phyloP scores from a whole-genome alignment of 495 filamentous ascomycete species.

The Clavariopsis aquatica region DNA sequence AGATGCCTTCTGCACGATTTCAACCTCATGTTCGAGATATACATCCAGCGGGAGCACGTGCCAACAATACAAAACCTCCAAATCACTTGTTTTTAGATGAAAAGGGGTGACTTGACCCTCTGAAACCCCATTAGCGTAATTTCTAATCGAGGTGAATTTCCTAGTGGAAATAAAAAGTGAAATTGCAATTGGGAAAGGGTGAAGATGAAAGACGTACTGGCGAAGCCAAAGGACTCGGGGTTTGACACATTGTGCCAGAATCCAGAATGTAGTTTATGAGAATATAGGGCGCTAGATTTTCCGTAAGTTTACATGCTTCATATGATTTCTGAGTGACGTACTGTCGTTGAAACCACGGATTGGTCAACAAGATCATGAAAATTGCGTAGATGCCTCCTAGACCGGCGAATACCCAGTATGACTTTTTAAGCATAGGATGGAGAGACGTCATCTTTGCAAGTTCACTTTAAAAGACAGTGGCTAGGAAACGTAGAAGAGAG shows the following conservation, averaged over 20 bases:
- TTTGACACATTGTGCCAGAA: conserved; percentile 69
- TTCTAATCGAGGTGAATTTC: conserved; percentile 6
- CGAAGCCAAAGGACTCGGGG: conserved; percentile 78
- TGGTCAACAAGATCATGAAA: conserved; percentile 52
- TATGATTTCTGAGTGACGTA: conserved; percentile 42
- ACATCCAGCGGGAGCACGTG: conserved; percentile 45
- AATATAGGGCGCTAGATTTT: conserved; percentile 67
- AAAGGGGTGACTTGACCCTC: conserved; percentile 48
- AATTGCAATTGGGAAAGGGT: neutral
- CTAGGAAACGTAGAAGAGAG: neutral
- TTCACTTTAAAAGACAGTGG: neutral
- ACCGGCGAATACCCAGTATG: conserved; percentile 48
- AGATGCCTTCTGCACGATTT: conserved; percentile 31
- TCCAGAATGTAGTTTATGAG: conserved; percentile 68
- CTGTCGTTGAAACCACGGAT: conserved; percentile 61
- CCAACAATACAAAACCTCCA: conserved; percentile 47
- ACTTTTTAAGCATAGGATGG: conserved; percentile 40
- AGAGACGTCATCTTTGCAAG: conserved; percentile 29
- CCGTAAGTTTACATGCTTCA: neutral
- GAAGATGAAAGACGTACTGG: conserved; percentile 56
- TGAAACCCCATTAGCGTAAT: conserved; percentile 15
- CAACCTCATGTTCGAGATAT: conserved; percentile 43
- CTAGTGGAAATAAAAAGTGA: neutral
- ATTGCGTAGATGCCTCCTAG: conserved; percentile 43
- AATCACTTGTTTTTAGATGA: conserved; percentile 42